Base-by-base conservation (phyloP, 2,329 filamentous ascomycete genomes). In the Fusarium austroafricanum region DNA sequence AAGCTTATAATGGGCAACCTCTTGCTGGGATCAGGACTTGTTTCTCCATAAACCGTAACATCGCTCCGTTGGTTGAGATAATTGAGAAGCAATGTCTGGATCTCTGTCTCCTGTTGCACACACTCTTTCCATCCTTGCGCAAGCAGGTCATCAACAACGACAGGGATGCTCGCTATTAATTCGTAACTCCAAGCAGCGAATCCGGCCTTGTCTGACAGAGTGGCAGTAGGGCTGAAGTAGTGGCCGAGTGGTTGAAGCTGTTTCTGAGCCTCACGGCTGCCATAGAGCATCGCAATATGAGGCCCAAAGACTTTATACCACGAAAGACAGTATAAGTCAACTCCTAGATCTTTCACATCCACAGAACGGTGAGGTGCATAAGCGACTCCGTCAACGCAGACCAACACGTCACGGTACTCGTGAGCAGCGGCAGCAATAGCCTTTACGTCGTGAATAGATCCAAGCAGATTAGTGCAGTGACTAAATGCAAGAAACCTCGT, bases 231-330 rank as follows among this genome's bases (percentile, higher is more conserved):
- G 71, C 92, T 92, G 82, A 93, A 93, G 79, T 86, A 92, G 74
- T 93, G 90, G 1, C 86, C 86, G 1, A 83, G 70, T 1, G 87
- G 86, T 6, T 79, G 79, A 55, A 93, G 80, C 46, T 83, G 77
- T 17, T 83, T 73, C 61, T 90, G 87, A 0, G 87, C 88, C 0
- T 77, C 73, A 6, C 81, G 80, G 23, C 87, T 87, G 7, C 86
- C 90, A 73, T 93, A 95, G 2, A 95, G 80, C 66, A 90, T 86
- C 0, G 91, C 84, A 2, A 94, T 83, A 70, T 94, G 92, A 2
- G 92, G 92, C 0, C 92, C 92, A 73, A 91, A 94, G 3, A 94
- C 87, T 76, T 95, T 95, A 79, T 94, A 94, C 92, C 91, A 94
- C 1, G 85, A 89, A 74, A 94, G 93, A n/a, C 84, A 80, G 76